Base-by-base conservation (phyloP, 768 basidiomycete species). In the Pisolithus orientalis region DNA sequence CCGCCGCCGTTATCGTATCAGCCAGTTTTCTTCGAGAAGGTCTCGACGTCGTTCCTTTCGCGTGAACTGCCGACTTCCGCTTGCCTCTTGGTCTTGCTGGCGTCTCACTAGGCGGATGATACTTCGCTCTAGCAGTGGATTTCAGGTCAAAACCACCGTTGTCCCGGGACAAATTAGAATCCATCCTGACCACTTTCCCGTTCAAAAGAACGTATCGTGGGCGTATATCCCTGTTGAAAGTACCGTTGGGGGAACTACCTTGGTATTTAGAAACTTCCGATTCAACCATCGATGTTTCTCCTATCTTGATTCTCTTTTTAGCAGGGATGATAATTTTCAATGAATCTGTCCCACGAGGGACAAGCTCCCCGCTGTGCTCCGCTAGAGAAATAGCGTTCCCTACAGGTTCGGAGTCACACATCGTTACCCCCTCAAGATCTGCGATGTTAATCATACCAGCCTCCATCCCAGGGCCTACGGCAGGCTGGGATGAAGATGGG, bases 91-190 rank as follows among this genome's bases (percentile, higher is more conserved):
- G 11, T 13, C 34, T 34, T 13, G 4, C 34, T 5, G 11, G 3
- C 57, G 58, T 25, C 59, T 2, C 39, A 31, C 57, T 6, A 56
- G 4, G 5, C 10, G 27, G n/a, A 59, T 9, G 9, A 37, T 24
- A 11, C 24, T 16, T 11, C 21, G 28, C 4, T 37, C 7, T 17
- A 6, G 25, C 6, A 47, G 31, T 6, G 34, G 46, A 6, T 17
- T 17, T 37, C 13, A 17, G 46, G 17, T 37, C 46, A 17, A 16
- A 17, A 21, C 9, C 21, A n/a, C 17, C 31, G 34, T 10, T 13
- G 34, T 25, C 6, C 34, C 11, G 21, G 11, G 32, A 37, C 34
- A 32, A 7, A 4, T 37, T 21, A 17, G 17, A 1, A 16, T 32
- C 24, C 13, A 34, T 37, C 14, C 32, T 47, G 17, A 47, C 46